phyloP scores from a whole-genome alignment of 1,284 basidiomycete species.

The Kwoniella shivajii region DNA sequence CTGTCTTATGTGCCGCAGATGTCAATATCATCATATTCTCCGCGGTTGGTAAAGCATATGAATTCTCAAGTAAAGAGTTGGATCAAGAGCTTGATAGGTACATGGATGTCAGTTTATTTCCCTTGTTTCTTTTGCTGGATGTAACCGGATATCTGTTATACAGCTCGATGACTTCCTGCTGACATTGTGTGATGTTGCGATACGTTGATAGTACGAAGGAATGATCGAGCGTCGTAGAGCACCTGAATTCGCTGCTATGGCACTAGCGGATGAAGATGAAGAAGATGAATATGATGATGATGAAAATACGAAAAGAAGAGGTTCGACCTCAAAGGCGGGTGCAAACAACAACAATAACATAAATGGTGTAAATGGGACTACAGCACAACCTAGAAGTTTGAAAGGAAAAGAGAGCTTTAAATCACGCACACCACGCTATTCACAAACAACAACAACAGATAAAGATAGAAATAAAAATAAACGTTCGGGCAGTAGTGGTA shows the following conservation, averaged over 20 bases:
- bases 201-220: conserved; percentile 46
- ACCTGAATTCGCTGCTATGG: conserved; percentile 51
- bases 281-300: conserved; percentile 22
- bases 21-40: conserved; percentile 54
- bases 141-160: background rate
- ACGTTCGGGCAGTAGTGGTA: background rate
- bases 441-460: background rate
- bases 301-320: conserved; percentile 8
- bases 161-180: background rate
- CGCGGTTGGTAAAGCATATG: conserved; percentile 50
- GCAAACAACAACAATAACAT: conserved; percentile 1
- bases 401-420: conserved; percentile 52
- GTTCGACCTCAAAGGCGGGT: background rate
- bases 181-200: background rate
- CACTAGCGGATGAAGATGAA: conserved; percentile 44
- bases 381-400: conserved; percentile 31
- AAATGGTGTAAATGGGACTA: conserved; percentile 11
- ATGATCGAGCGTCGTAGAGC: conserved; percentile 52
- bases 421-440: conserved; percentile 13
- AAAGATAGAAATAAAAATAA: conserved; percentile 3
- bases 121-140: background rate
- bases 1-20: conserved; percentile 52
- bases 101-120: conserved; percentile 36
- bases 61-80: conserved; percentile 50
- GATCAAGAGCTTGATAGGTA: conserved; percentile 51